Percentiles rank a stretch among this genome's conserved stretches.
phyloP scores from a whole-genome alignment of 352 stramenopile genomes.

The Phytopythium montanum region DNA sequence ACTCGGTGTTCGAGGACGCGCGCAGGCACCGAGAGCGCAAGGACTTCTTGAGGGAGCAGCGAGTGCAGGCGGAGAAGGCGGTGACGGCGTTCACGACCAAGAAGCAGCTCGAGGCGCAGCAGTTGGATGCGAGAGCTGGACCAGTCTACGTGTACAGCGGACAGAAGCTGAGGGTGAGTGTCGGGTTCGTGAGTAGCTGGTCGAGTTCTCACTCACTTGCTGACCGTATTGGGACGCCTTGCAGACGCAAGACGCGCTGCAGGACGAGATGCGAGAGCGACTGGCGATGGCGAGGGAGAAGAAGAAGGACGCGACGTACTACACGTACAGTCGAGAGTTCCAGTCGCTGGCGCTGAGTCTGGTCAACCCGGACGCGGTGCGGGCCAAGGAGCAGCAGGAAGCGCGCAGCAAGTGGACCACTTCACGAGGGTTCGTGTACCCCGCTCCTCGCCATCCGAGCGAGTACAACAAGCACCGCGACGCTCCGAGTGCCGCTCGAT shows the following conservation, averaged over 20 bases:
- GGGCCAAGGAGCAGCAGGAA: constrained; percentile 42
- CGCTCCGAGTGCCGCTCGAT: constrained; percentile 68
- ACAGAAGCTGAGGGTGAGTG: constrained; percentile 73
- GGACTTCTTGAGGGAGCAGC: constrained; percentile 60
- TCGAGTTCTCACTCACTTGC: background rate
- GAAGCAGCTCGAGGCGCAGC: constrained; percentile 30
- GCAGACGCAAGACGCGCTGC: constrained; percentile 79
- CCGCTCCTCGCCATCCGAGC: constrained; percentile 43
- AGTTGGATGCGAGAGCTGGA: background rate
- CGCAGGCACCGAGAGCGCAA: constrained; percentile 38
- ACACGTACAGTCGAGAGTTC: constrained; percentile 88
- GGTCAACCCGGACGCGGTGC: constrained; percentile 64
- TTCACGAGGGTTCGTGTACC: constrained; percentile 85
- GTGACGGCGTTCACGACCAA: constrained; percentile 34
- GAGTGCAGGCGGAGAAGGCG: constrained; percentile 23
- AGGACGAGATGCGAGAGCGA: constrained; percentile 68
- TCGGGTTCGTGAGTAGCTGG: background rate
- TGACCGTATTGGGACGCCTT: background rate
- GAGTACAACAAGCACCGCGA: constrained; percentile 77
- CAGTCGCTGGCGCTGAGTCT: constrained; percentile 82
- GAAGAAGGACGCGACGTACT: constrained; percentile 48
- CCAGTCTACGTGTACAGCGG: constrained; percentile 86
- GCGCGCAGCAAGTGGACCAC: constrained; percentile 77
- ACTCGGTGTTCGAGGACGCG: constrained; percentile 56
- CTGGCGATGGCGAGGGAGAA: constrained; percentile 39